Base-by-base conservation (phyloP, 768 basidiomycete species). In the Dioszegia crocea region DNA sequence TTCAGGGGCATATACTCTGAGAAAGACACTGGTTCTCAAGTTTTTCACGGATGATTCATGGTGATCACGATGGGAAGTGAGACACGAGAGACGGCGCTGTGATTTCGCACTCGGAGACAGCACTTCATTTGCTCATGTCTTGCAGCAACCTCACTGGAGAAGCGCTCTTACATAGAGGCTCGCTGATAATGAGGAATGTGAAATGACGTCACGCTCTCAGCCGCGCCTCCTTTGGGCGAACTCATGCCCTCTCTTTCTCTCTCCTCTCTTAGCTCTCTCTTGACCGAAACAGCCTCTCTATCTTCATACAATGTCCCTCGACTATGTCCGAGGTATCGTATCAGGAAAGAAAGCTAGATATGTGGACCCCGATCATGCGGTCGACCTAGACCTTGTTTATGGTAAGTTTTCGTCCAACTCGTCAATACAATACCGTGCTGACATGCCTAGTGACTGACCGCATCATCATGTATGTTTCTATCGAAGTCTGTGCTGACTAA, bases 281-380 rank as follows among this genome's bases (percentile, higher is more conserved):
- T n/a, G n/a, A n/a, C n/a, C n/a, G n/a, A n/a, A n/a, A 5, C 40
- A 43, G 40, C 40, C 8, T 43, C 6, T 14, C 6, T 33, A 6
- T 33, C 40, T 16, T 6, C 14, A 43, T 30, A 17, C 23, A 69
- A n/a, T 72, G 70, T 72, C 70, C 17, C 63, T 73, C 27, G 83
- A 86, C 75, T 85, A 83, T 63, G 80, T 89, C 14, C 83, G 86
- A 11, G 83, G 86, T 12, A 70, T 91, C 1, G 89, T 91, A 2
- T 89, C 88, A n/a, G 88, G 89, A 0, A 80, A 82, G 48, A 93
- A 90, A 68, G 84, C 88, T 4, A 81, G 91, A 16, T 88, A 86
- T 77, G 84, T 81, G 57, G 88, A 91, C 73, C 80, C 79, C 6
- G 78, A 81, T 2, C 82, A 88, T 44, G 79, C 84, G 58, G 77